Evolutionary conservation across 2,329 filamentous ascomycete genomes (phyloP).

Genomic region (Neocucurbitaria cava): DNA sequence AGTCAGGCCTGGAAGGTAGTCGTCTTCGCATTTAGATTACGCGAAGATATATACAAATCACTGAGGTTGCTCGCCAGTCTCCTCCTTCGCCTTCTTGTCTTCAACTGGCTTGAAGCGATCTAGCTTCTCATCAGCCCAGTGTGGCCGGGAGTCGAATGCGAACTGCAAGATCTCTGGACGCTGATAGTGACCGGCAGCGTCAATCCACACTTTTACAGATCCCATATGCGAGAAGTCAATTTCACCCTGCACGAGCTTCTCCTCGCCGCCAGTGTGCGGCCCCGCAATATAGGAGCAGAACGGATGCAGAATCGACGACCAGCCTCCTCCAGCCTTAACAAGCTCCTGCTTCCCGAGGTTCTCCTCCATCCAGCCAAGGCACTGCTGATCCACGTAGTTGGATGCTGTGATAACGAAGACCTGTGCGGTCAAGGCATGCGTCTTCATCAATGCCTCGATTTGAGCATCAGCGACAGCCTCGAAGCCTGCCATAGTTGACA

Average conservation of each 20-base stretch:
- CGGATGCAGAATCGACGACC: conserved; percentile 45
- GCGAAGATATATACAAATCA: neutral
- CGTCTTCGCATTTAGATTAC: neutral
- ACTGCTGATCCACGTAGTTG: conserved; percentile 53
- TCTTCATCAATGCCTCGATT: conserved; percentile 58
- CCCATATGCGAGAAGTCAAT: conserved; percentile 44
- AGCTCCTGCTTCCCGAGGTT: conserved; percentile 45
- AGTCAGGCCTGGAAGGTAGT: neutral
- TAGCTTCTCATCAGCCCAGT: conserved; percentile 43
- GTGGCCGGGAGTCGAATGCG: conserved; percentile 31
- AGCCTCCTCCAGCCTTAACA: conserved; percentile 46
- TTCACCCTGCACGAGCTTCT: conserved; percentile 44
- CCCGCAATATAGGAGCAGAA: conserved; percentile 47
- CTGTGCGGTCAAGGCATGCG: conserved; percentile 54
- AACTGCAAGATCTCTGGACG: conserved; percentile 48
- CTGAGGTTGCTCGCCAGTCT: conserved; percentile 10
- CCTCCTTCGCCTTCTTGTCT: conserved; percentile 16
- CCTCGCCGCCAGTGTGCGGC: conserved; percentile 42
- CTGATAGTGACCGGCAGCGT: conserved; percentile 47
- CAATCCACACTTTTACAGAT: conserved; percentile 48
- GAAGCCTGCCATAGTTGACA: conserved; percentile 49
- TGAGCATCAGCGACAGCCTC: conserved; percentile 52
- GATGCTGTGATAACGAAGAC: conserved; percentile 54
- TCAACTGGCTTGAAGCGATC: conserved; percentile 27
- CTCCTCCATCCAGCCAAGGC: conserved; percentile 50